phyloP scores from a whole-genome alignment of 169 alveolate species.

The Plasmodium yoelii region DNA sequence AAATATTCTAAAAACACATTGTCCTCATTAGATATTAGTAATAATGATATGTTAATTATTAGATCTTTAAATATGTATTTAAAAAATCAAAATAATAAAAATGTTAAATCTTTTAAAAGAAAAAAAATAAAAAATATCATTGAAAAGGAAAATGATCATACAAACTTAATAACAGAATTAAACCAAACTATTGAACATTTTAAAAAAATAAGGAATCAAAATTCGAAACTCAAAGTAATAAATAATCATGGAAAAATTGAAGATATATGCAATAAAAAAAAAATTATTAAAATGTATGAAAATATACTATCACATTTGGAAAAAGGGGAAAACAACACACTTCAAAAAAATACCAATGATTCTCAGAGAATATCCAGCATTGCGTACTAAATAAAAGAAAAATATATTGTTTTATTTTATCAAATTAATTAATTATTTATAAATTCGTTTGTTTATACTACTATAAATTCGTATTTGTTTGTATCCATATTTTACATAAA shows the following conservation, averaged over 20 bases:
- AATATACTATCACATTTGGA: conserved; percentile 22
- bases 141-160: neutral
- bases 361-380: conserved; percentile 22
- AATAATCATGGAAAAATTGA: conserved; percentile 55
- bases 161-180: conserved; percentile 10
- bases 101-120: conserved; percentile 13
- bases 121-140: neutral
- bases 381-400: conserved; percentile 7
- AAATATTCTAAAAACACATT: neutral
- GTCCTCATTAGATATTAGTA: neutral
- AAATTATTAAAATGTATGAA: conserved; percentile 63
- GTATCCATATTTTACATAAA: too few species aligned
- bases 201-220: conserved; percentile 26
- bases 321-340: neutral
- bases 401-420: too few species aligned
- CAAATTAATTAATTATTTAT: neutral
- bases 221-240: conserved; percentile 20
- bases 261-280: conserved; percentile 49
- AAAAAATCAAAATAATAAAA: conserved; percentile 6
- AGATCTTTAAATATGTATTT: conserved; percentile 35
- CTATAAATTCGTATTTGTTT: too few species aligned
- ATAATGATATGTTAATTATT: neutral
- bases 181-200: conserved; percentile 23
- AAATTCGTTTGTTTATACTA: neutral
- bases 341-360: neutral